Base-by-base conservation (phyloP, 2,329 filamentous ascomycete genomes). In the Microsporum canis region DNA sequence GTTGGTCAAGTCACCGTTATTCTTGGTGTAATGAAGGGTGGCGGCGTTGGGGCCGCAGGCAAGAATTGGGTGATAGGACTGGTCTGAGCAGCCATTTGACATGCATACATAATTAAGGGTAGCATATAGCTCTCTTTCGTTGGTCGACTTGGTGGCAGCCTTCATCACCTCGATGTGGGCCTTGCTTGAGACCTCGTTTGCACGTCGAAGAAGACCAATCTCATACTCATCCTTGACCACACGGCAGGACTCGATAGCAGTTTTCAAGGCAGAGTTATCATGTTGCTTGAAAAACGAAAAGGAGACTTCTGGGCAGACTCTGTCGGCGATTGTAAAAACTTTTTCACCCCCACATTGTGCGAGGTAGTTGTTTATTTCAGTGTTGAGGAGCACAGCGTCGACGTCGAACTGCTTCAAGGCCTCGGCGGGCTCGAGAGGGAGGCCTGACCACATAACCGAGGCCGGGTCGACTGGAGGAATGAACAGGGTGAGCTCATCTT, bases 41-140 rank as follows among this genome's bases (percentile, higher is more conserved):
- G 88, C 85, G 4, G 88, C 91, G 69, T 94, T 94, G n/a, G 79
- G 71, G 0, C 92, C 92, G 1, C 88, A 84, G 1, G 88, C 92
- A 53, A 89, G 89, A 67, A 99, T 96, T n/a, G 91, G 83, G 55
- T 86, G 84, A 71, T 99, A 99, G 0, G 92, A 86, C 76, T 95
- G 89, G 58, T 84, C 78, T 65, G 87, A 88, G 2, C 89, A 87
- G 64, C 88, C 88, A 59, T 82, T 79, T 5, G 86, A 81, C 57
- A 88, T 84, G 71, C 90, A 96, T 27, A 83, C 82, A 38, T 84
- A 81, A 29, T 86, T 77, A 70, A 95, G 95, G 8, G 86, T 77
- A 49, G 88, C 90, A 70, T 96, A 88, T 31, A 96, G 82, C 66
- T 96, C 85, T 39, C 88, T 84, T 77, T 99, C 92, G 67, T 88